These are phyloP conservation scores for Citrus reticulata DNA, from an alignment of 345 rosid genomes.

Conservation along the genomic window DNA sequence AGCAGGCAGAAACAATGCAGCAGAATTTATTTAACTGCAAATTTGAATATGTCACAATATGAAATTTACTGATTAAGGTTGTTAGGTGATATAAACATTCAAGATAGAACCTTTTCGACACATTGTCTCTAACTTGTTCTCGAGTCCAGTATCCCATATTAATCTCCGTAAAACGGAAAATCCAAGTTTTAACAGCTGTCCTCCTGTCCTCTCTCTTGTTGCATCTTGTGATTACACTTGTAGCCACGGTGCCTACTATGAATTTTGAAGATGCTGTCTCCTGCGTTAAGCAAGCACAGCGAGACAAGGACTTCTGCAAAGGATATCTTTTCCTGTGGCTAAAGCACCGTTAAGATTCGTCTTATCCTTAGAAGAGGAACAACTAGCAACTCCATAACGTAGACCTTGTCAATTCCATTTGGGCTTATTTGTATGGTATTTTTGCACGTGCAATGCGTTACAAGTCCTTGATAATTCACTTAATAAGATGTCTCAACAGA, in stretches of 20 bases:
- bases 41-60: too few relatives aligned
- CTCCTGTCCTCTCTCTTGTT: neutral
- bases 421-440: too few relatives aligned
- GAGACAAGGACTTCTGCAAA: neutral
- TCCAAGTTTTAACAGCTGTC: neutral
- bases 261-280: neutral
- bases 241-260: neutral
- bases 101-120: neutral
- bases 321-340: neutral
- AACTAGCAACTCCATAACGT: too few relatives aligned
- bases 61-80: too few relatives aligned
- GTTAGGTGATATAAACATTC: neutral
- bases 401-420: neutral
- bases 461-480: too few relatives aligned
- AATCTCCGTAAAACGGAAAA: too few relatives aligned
- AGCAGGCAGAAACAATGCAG: neutral
- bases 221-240: neutral
- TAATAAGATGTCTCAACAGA: too few relatives aligned
- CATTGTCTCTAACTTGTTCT: neutral
- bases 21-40: too few relatives aligned
- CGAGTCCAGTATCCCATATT: neutral
- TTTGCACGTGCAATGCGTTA: too few relatives aligned
- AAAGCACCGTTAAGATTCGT: neutral
- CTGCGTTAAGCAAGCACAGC: neutral
- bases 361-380: neutral